Evolutionary conservation across 164 flowering plant genomes (phyloP).

Genomic region (Nymphaea colorata): DNA sequence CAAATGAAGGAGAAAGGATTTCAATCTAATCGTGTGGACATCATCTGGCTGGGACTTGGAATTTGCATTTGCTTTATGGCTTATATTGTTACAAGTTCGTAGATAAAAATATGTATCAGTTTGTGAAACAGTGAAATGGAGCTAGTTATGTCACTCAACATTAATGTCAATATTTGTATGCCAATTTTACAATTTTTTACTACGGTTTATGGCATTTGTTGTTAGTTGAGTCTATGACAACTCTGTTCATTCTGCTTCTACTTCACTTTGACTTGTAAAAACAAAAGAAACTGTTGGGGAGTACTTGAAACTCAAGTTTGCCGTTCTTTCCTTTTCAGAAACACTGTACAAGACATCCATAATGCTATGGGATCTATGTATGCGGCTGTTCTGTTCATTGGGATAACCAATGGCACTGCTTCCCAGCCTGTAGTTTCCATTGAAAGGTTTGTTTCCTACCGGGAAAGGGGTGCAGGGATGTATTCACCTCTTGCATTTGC

Average conservation of each 20-base stretch:
- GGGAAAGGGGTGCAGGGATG: constrained; percentile 97
- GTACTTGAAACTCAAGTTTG: background rate
- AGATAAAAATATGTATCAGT: too few species aligned
- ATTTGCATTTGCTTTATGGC: too few species aligned
- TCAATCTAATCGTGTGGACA: too few species aligned
- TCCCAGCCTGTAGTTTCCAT: constrained; percentile 95
- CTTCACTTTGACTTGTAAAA: background rate
- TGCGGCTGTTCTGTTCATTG: constrained; percentile 80
- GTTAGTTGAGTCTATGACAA: too few species aligned
- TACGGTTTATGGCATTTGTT: too few species aligned
- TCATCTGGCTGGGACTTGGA: too few species aligned
- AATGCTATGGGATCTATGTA: constrained; percentile 99
- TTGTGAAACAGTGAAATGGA: too few species aligned
- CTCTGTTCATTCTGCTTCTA: background rate
- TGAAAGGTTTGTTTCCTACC: constrained; percentile 91
- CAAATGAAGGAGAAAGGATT: too few species aligned
- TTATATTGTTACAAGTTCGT: too few species aligned
- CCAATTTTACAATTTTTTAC: too few species aligned
- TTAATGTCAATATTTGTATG: too few species aligned
- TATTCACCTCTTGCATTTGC: constrained; percentile 94
- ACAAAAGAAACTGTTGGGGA: background rate
- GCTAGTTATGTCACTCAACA: too few species aligned
- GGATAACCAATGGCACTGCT: constrained; percentile 79
- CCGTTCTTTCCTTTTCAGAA: constrained; percentile 32
- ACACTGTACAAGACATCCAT: constrained; percentile 59